phyloP scores from a whole-genome alignment of 495 filamentous ascomycete genomes.

The Neurospora terricola region DNA sequence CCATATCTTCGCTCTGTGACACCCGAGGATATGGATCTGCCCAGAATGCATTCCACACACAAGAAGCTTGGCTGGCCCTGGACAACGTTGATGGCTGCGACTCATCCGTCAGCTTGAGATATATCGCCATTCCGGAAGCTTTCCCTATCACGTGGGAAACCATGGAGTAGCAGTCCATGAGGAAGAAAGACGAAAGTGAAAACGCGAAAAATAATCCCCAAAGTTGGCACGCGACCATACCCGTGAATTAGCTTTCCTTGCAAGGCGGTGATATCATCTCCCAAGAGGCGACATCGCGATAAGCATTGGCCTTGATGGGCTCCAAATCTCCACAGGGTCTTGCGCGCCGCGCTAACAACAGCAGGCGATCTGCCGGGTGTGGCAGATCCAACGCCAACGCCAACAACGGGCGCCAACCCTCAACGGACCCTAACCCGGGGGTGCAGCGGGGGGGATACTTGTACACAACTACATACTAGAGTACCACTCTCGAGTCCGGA shows the following conservation, averaged over 20 bases:
- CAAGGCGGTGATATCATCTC: background rate
- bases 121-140: too few species aligned
- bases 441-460: too few species aligned
- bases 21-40: background rate
- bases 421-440: background rate
- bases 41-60: background rate
- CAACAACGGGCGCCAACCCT: background rate
- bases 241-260: background rate
- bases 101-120: too few species aligned
- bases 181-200: background rate
- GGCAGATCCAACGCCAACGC: background rate
- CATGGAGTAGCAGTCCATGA: background rate
- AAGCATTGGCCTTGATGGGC: background rate
- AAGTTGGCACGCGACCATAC: background rate
- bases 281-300: background rate
- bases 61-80: background rate
- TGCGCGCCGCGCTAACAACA: background rate
- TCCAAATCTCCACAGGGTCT: background rate
- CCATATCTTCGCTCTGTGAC: background rate
- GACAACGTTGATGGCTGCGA: background rate
- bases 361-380: background rate
- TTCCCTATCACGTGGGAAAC: too few species aligned
- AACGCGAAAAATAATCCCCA: background rate
- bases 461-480: too few species aligned
- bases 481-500: too few species aligned